A percentile compares a stretch with the other conserved stretches of the same genome.
These are phyloP conservation scores for Talaromyces borbonicus DNA, from an alignment of 495 filamentous ascomycete genomes.

Conservation along the genomic window DNA sequence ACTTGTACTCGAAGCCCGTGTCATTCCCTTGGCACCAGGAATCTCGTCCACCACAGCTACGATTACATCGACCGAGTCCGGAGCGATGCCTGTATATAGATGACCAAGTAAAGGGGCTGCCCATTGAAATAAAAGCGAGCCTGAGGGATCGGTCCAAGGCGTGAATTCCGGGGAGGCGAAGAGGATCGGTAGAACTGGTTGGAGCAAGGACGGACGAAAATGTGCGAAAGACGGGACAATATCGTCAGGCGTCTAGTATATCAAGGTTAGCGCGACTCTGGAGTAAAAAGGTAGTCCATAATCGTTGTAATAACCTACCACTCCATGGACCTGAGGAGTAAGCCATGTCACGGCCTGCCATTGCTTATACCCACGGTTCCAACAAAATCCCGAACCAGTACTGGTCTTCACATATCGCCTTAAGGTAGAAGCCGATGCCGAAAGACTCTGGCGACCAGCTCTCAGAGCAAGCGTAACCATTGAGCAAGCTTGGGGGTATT, in stretches of 20 bases:
- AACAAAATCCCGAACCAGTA: no score
- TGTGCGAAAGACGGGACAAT: conserved; percentile 8
- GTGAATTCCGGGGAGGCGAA: conserved; percentile 33
- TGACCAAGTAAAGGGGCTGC: conserved; percentile 17
- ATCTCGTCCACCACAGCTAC: conserved; percentile 31
- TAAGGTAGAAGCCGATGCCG: not conserved
- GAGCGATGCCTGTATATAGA: not conserved
- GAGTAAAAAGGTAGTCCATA: no score
- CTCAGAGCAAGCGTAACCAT: not conserved
- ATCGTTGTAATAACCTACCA: no score
- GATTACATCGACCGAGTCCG: conserved; percentile 17
- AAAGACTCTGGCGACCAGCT: not conserved
- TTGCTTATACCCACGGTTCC: not conserved
- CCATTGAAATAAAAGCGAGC: conserved; percentile 23
- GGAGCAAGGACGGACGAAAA: conserved; percentile 1
- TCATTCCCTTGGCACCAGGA: conserved; percentile 9
- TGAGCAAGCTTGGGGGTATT: no score
- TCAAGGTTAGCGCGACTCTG: no score
- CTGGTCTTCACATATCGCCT: not conserved
- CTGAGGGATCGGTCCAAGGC: conserved; percentile 26
- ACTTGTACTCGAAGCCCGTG: conserved; percentile 9
- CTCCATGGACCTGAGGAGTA: not conserved
- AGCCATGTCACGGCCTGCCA: conserved; percentile 3
- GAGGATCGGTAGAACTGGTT: conserved; percentile 20
- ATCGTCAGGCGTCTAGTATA: conserved; percentile 16